Evolutionary conservation across 2,329 filamentous ascomycete genomes (phyloP), one percentile per base, ranked within the genome.

Genomic region (Simplicillium sp.): DNA sequence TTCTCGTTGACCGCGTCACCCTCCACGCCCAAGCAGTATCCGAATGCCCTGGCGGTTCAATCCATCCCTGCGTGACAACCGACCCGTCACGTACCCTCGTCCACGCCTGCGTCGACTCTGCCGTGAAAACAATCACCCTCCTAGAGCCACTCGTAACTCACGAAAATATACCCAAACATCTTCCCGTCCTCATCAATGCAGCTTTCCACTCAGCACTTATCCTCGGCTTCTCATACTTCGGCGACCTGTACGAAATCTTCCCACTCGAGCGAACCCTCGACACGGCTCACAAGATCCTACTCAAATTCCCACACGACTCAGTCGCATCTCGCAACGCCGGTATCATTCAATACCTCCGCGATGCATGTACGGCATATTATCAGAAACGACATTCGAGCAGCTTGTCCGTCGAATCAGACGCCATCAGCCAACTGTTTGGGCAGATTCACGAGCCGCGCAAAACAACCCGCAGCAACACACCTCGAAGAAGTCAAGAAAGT

Each of bases 111-210:
- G 50, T 61, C 1, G 56, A 62, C 41, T 61, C 59, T 4, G 59
- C 59, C 7, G 51, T 62, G 0, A 48, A 55, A 8, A 55, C 57
- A 0, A 54, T 69, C 3, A 61, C 65, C 4, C 54, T 68, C 0
- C 49, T 66, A 1, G 56, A 63, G 11, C 53, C 52, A 2, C 55
- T 70, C 2, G 45, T 60, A 4, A 49, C 48, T 1, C 57, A 54
- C 2, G 44, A 54, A 2, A 50, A 53, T 2, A 53, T 68, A 1
- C 66, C 67, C 0, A 64, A 62, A 25, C 55, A 66, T 2, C 48
- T 69, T 4, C 67, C 67, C 0, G 67, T 69, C 13, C 47, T 69
- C 1, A 64, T 69, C 4, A 70, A 69, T 37, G 65, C 64, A 2
- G 58, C 64, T 3, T 70, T 70, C 44, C 61, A 67, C 6, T 65